A percentile compares a stretch with the other conserved stretches of the same genome.
phyloP scores from a whole-genome alignment of 371 early-diverging fungal species.

The Rhizopus stolonifer region DNA sequence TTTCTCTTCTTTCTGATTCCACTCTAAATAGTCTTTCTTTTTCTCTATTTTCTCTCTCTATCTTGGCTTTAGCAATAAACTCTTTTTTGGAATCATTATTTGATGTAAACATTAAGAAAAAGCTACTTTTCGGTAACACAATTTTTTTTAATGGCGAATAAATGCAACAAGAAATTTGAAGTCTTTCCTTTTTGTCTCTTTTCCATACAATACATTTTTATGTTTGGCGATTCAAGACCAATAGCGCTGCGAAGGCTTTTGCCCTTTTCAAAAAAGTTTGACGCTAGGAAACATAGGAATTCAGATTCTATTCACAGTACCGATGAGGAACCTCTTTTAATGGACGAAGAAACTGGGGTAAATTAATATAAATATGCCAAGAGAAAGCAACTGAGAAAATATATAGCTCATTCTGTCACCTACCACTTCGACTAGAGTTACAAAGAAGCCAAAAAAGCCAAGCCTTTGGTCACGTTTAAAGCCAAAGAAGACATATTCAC shows the following conservation, averaged over 20 bases:
- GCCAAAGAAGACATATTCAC: constrained; percentile 24
- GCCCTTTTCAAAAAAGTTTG: constrained; percentile 35
- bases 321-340: constrained; percentile 48
- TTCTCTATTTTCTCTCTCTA: constrained; percentile 43
- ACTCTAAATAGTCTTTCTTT: constrained; percentile 26
- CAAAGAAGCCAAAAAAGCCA: constrained; percentile 2
- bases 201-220: neutral
- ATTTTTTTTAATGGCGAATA: neutral
- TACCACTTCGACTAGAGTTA: constrained; percentile 8
- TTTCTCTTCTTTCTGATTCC: constrained; percentile 7
- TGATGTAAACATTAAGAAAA: constrained; percentile 33
- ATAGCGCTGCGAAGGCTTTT: constrained; percentile 46
- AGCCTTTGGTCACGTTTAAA: constrained; percentile 19
- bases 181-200: neutral
- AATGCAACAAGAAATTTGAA: neutral
- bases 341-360: constrained; percentile 45
- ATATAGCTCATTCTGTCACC: constrained; percentile 7
- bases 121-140: neutral
- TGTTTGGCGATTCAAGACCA: constrained; percentile 32
- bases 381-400: neutral
- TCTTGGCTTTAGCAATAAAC: constrained; percentile 38
- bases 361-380: neutral
- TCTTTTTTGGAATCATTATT: constrained; percentile 31
- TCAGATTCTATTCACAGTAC: constrained; percentile 42
- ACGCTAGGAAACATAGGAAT: constrained; percentile 34